These are phyloP conservation scores for Suillus discolor DNA, from an alignment of 768 basidiomycete genomes.

Conservation along the genomic window DNA sequence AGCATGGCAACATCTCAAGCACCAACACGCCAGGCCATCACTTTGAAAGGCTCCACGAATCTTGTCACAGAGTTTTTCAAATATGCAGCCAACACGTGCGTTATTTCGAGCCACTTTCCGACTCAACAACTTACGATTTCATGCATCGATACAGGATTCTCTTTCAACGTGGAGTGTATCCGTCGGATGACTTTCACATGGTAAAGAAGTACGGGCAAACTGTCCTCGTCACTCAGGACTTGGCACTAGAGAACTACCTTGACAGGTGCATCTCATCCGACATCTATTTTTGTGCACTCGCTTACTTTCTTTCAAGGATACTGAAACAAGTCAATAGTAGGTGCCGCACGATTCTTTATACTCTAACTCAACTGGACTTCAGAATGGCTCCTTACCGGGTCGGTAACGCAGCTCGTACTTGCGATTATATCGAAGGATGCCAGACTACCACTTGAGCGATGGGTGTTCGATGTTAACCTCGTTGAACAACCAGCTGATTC, in stretches of 20 bases:
- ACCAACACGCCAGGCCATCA: constrained; percentile 73
- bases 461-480: constrained; percentile 96
- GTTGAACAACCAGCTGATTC: constrained; percentile 62
- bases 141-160: constrained; percentile 62
- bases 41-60: constrained; percentile 91
- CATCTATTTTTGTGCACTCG: constrained; percentile 6
- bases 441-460: constrained; percentile 88
- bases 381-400: constrained; percentile 95
- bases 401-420: constrained; percentile 91
- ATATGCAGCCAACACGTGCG: constrained; percentile 96
- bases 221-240: constrained; percentile 91
- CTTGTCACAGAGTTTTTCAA: constrained; percentile 99
- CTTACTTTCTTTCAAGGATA: constrained; percentile 54
- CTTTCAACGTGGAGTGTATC: constrained; percentile 96
- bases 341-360: constrained; percentile 28
- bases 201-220: constrained; percentile 99
- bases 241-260: constrained; percentile 92
- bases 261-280: constrained; percentile 52
- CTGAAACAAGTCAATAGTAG: constrained; percentile 89
- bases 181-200: constrained; percentile 98
- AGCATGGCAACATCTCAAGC: constrained; percentile 49
- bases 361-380: constrained; percentile 1
- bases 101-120: constrained; percentile 22
- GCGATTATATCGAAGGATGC: constrained; percentile 97
- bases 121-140: neutral